Percentiles rank a stretch among this genome's conserved stretches.
These are phyloP conservation scores for Bjerkandera adusta DNA, from an alignment of 1,284 basidiomycete genomes.

Conservation along the genomic window DNA sequence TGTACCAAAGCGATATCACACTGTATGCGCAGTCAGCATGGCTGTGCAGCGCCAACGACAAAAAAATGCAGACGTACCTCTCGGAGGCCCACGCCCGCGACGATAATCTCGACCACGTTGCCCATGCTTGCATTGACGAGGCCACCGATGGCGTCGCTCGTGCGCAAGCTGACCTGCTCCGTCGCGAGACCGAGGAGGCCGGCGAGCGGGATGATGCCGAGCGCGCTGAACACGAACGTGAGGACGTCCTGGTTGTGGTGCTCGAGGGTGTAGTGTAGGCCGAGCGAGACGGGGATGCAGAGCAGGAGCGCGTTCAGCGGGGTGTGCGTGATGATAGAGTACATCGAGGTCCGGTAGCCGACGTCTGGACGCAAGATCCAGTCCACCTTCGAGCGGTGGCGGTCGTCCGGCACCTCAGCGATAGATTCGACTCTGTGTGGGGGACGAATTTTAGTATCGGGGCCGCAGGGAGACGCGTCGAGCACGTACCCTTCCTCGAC, in stretches of 20 bases:
- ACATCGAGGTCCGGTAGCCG: constrained; percentile 37
- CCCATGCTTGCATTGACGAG: constrained; percentile 63
- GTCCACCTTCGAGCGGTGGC: too few species aligned
- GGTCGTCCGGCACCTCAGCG: too few species aligned
- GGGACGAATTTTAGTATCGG: too few species aligned
- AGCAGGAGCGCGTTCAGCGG: constrained; percentile 46
- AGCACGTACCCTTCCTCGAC: constrained; percentile 18
- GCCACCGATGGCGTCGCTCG: constrained; percentile 56
- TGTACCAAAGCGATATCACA: constrained; percentile 67
- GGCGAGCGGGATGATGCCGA: constrained; percentile 50
- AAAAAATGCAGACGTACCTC: constrained; percentile 25
- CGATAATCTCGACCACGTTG: constrained; percentile 54
- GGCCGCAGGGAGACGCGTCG: constrained; percentile 33
- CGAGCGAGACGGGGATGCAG: constrained; percentile 58
- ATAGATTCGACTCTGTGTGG: too few species aligned
- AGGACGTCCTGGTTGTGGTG: constrained; percentile 48
- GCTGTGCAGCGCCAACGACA: constrained; percentile 32
- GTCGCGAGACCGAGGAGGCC: constrained; percentile 65
- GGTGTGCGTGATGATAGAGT: constrained; percentile 37
- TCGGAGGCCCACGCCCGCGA: constrained; percentile 41
- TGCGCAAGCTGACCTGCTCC: constrained; percentile 58
- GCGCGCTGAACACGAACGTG: constrained; percentile 49
- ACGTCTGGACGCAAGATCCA: neutral
- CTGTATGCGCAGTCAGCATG: constrained; percentile 35
- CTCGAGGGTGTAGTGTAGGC: constrained; percentile 52